Conservation (phyloP, 805 yeast species). For the Ogataea salicorniae region DNA sequence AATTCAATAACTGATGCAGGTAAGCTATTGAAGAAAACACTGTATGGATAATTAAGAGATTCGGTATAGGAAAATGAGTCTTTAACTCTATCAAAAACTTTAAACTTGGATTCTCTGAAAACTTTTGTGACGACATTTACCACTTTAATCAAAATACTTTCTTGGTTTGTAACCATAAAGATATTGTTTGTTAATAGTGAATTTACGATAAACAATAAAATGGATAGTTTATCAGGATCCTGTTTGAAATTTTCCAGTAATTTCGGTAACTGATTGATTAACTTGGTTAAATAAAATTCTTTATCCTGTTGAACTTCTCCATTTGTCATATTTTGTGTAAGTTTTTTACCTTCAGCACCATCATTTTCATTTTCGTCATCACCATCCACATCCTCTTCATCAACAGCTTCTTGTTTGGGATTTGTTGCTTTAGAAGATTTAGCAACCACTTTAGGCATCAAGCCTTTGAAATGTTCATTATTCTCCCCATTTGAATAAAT, state of each 20-base stretch:
- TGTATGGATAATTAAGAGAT: conserved; percentile 17
- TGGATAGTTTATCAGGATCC: conserved; percentile 5
- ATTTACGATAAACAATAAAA: conserved; percentile 9
- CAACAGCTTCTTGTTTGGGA: no score
- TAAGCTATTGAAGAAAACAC: conserved; percentile 13
- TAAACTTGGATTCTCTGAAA: conserved; percentile 21
- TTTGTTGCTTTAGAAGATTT: not conserved
- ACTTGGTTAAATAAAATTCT: conserved; percentile 13
- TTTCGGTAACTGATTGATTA: conserved; percentile 11
- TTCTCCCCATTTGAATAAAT: conserved; percentile 26
- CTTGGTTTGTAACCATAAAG: conserved; percentile 16
- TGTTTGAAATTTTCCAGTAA: conserved; percentile 17
- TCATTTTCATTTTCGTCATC: no score
- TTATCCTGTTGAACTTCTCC: conserved; percentile 10
- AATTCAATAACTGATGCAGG: conserved; percentile 14
- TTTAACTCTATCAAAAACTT: conserved; percentile 4
- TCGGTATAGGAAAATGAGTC: conserved; percentile 13
- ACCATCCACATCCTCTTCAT: no score
- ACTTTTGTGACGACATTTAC: conserved; percentile 10
- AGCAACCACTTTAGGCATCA: conserved; percentile 14
- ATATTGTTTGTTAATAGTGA: conserved; percentile 11
- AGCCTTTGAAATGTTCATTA: conserved; percentile 12
- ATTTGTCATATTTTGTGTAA: conserved; percentile 3
- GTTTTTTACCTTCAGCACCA: not conserved
- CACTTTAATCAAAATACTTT: conserved; percentile 4